Conservation (phyloP, 1,284 basidiomycete species). For the Wallemia mellicola region DNA sequence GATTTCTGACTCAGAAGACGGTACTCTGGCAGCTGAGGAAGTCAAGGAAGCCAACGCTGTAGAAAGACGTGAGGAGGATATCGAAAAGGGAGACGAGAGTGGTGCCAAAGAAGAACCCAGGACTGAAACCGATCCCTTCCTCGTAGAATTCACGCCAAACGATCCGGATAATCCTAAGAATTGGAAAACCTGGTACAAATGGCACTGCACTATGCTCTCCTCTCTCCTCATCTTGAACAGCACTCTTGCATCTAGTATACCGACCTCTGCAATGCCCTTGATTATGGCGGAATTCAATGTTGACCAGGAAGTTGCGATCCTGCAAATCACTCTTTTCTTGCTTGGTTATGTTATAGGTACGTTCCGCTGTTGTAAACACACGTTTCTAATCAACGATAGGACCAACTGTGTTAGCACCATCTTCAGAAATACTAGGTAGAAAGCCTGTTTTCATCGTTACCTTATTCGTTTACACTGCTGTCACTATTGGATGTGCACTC, state of each 20-base stretch:
- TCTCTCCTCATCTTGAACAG: slow-evolving; percentile 7
- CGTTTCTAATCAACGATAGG: too few species aligned
- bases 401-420: slow-evolving; percentile 17
- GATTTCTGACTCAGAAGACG: neutral
- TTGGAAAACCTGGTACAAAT: neutral
- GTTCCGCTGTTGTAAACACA: too few species aligned
- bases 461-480: slow-evolving; percentile 17
- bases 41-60: neutral
- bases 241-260: slow-evolving; percentile 18
- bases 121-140: neutral
- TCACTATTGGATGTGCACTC: slow-evolving; percentile 19
- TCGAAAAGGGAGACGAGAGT: neutral
- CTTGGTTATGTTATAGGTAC: slow-evolving; percentile 19
- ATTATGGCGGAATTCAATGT: slow-evolving; percentile 15
- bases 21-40: neutral
- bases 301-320: slow-evolving; percentile 15
- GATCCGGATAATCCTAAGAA: neutral
- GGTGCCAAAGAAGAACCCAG: neutral
- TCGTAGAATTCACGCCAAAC: neutral
- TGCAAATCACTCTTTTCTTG: slow-evolving; percentile 19
- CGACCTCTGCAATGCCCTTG: slow-evolving; percentile 17
- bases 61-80: neutral
- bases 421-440: slow-evolving; percentile 9
- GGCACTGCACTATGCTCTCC: neutral
- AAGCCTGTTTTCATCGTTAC: slow-evolving; percentile 17